Conservation (phyloP, 305 asterid species). For the Solanum chacoense region DNA sequence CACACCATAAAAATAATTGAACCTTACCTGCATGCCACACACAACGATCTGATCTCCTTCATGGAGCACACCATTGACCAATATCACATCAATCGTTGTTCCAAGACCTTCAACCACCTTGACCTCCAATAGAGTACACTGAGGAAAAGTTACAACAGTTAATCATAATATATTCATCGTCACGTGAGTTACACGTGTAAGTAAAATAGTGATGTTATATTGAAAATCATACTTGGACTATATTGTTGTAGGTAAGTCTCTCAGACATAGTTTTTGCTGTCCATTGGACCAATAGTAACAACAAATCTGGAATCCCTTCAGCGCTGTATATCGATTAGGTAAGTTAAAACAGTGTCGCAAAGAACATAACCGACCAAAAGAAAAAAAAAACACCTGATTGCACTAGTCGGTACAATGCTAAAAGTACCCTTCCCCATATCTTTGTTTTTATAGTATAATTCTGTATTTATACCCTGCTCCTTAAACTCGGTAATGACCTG, state of each 20-base stretch:
- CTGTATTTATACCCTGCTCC: conserved; percentile 53
- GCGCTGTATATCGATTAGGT: conserved; percentile 34
- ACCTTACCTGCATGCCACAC: conserved; percentile 81
- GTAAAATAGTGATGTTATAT: conserved; percentile 2
- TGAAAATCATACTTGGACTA: conserved; percentile 59
- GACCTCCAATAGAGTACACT: conserved; percentile 98
- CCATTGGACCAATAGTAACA: conserved; percentile 67
- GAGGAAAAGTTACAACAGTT: conserved; percentile 9
- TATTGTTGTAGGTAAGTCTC: conserved; percentile 68
- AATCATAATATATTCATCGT: not conserved
- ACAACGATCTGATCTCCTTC: conserved; percentile 98
- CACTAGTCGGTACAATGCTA: conserved; percentile 94
- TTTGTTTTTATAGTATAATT: conserved; percentile 84
- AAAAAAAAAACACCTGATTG: conserved; percentile 68
- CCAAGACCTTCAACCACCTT: conserved; percentile 97
- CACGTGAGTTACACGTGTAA: not conserved
- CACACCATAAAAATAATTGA: not conserved
- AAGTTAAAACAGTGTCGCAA: not conserved
- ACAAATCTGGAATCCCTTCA: conserved; percentile 87
- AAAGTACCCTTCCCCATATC: conserved; percentile 67
- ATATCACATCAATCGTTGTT: conserved; percentile 85
- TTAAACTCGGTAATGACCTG: not conserved
- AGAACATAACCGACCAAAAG: not conserved
- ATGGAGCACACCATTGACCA: conserved; percentile 95
- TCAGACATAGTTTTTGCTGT: conserved; percentile 74